Conservation (phyloP, 2,329 filamentous ascomycete genomes). For the Trichoderma sp. region DNA sequence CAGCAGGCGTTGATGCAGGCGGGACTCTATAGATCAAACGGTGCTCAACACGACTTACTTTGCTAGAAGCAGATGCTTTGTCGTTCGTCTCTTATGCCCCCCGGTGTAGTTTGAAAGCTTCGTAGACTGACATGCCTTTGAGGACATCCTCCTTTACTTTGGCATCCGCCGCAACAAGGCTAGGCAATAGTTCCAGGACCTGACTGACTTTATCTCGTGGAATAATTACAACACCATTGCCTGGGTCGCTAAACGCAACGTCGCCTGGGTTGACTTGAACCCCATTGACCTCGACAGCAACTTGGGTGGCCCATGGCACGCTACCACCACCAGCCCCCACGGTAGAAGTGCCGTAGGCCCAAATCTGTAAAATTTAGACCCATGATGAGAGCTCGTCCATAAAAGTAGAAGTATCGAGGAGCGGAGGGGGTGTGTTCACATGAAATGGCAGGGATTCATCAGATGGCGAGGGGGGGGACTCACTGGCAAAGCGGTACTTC, state of each 20-base stretch:
- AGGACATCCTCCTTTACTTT: slow-evolving; percentile 68
- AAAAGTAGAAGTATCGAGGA: slow-evolving; percentile 1
- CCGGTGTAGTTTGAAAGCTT: slow-evolving; percentile 66
- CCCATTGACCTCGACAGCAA: slow-evolving; percentile 50
- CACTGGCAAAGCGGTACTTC: slow-evolving; percentile 59
- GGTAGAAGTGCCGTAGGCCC: slow-evolving; percentile 60
- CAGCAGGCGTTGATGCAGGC: not conserved
- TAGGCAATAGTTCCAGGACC: slow-evolving; percentile 64
- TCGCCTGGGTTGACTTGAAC: slow-evolving; percentile 59
- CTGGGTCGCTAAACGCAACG: slow-evolving; percentile 69
- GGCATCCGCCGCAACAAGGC: slow-evolving; percentile 56
- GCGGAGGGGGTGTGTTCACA: slow-evolving; percentile 3
- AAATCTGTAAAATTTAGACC: slow-evolving; percentile 48
- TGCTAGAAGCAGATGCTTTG: not conserved
- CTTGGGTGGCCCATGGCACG: slow-evolving; percentile 58
- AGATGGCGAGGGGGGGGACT: slow-evolving; percentile 33
- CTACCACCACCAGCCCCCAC: slow-evolving; percentile 61
- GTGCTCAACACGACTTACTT: slow-evolving; percentile 25
- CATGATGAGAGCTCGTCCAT: slow-evolving; percentile 7
- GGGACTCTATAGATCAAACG: not conserved
- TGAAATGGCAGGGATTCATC: not conserved
- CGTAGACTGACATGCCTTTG: slow-evolving; percentile 63
- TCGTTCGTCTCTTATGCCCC: slow-evolving; percentile 33
- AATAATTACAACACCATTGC: slow-evolving; percentile 72
- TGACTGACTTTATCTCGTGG: slow-evolving; percentile 62